Evolutionary conservation across 1,284 basidiomycete species (phyloP).

Genomic region (Kwoniella shivajii): DNA sequence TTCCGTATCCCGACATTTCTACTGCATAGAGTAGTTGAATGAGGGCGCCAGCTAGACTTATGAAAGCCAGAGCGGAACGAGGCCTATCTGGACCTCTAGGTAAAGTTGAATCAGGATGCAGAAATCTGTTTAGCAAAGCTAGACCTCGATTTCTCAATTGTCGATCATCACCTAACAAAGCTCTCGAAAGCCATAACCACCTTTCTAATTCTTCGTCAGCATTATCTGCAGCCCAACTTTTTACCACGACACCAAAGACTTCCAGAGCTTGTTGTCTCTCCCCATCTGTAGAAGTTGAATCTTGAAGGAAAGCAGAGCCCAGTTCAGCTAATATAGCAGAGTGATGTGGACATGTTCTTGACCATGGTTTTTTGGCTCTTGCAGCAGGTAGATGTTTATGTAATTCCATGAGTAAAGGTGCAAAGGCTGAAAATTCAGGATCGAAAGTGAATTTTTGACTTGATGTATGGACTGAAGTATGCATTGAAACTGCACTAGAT

Average conservation of each 20-base stretch:
- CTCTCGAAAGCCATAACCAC: conserved; percentile 48
- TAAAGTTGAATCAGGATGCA: conserved; percentile 33
- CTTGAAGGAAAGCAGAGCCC: conserved; percentile 39
- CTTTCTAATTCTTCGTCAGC: conserved; percentile 46
- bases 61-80: conserved; percentile 31
- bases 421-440: conserved; percentile 42
- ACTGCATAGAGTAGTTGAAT: conserved; percentile 35
- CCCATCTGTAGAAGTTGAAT: conserved; percentile 33
- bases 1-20: conserved; percentile 23
- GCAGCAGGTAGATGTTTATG: conserved; percentile 45
- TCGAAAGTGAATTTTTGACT: conserved; percentile 23
- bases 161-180: conserved; percentile 35
- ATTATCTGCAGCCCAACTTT: conserved; percentile 44
- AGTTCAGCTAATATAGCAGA: conserved; percentile 47
- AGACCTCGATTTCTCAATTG: conserved; percentile 41
- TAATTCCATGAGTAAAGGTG: conserved; percentile 45
- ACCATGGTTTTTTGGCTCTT: conserved; percentile 45
- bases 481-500: conserved; percentile 16
- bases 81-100: conserved; percentile 31
- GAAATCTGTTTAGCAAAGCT: conserved; percentile 32
- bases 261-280: conserved; percentile 47
- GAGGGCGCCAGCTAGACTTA: conserved; percentile 30
- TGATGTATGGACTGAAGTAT: conserved; percentile 21
- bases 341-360: conserved; percentile 48
- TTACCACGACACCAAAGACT: conserved; percentile 45